These are phyloP conservation scores for Magnolia kwangsiensis DNA, from an alignment of 164 flowering plant species.

Conservation along the genomic window DNA sequence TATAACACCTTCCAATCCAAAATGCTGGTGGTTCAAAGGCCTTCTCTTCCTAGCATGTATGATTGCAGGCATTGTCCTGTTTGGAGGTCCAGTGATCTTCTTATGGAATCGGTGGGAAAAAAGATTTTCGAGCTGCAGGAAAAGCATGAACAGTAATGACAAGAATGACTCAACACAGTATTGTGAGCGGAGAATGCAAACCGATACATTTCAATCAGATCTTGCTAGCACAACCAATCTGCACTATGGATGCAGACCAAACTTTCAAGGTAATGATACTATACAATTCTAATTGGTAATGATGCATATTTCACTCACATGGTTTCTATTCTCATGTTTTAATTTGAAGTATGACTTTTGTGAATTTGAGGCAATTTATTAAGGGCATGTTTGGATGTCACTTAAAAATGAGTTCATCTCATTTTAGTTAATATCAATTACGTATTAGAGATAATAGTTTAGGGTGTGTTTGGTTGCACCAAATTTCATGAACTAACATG, in stretches of 20 bases:
- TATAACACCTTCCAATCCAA: constrained; percentile 45
- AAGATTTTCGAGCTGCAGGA: constrained; percentile 26
- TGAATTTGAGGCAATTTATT: no score
- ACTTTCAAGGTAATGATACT: constrained; percentile 55
- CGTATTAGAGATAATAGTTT: no score
- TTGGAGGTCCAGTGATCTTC: constrained; percentile 70
- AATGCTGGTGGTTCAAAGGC: constrained; percentile 80
- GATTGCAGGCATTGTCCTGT: constrained; percentile 51
- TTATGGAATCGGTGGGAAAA: constrained; percentile 71
- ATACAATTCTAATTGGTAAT: no score
- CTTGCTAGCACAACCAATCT: constrained; percentile 25
- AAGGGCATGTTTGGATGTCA: no score
- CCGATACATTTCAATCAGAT: constrained; percentile 16
- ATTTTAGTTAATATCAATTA: no score
- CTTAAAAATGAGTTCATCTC: no score
- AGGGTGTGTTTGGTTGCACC: no score
- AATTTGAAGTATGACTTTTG: no score
- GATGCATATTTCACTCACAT: no score
- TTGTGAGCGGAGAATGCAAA: constrained; percentile 8
- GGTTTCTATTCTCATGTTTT: no score
- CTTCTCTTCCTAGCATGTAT: constrained; percentile 63
- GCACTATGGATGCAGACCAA: constrained; percentile 69
- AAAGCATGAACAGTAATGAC: constrained; percentile 15
- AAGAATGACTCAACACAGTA: constrained; percentile 11
- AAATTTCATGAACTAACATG: no score